A percentile compares a stretch with the other conserved stretches of the same genome.
phyloP scores from a whole-genome alignment of 2,329 filamentous ascomycete species.

The Venturia oleaginea region DNA sequence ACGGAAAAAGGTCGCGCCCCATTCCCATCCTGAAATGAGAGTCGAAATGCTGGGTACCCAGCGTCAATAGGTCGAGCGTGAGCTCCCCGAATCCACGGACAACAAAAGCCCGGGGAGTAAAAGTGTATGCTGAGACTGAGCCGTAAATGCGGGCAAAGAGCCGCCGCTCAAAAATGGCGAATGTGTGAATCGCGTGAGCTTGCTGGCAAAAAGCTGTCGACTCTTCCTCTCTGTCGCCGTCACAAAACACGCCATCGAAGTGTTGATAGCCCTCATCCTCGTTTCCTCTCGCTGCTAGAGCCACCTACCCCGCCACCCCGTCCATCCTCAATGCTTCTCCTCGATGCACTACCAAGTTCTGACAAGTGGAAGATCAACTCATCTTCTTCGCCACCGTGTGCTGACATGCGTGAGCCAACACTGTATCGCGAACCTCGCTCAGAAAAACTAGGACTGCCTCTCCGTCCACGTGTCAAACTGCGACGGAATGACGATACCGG shows the following conservation, averaged over 20 bases:
- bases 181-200: background rate
- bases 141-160: background rate
- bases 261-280: slow-evolving; percentile 16
- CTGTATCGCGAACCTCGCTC: slow-evolving; percentile 8
- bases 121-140: background rate
- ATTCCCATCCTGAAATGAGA: background rate
- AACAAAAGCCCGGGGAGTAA: background rate
- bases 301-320: slow-evolving; percentile 20
- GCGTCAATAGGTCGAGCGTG: background rate
- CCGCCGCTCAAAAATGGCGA: background rate
- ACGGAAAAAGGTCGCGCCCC: background rate
- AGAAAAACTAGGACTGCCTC: slow-evolving; percentile 9
- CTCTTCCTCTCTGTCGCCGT: background rate
- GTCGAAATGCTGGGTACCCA: background rate
- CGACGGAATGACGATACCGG: background rate
- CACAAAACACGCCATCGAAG: background rate
- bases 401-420: background rate
- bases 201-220: background rate
- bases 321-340: slow-evolving; percentile 11
- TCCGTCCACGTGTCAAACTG: background rate
- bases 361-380: slow-evolving; percentile 12
- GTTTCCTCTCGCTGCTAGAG: slow-evolving; percentile 23
- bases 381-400: slow-evolving; percentile 8
- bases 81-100: background rate
- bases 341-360: slow-evolving; percentile 7